Conservation (phyloP, 108 stramenopile genomes). For the Conticribra weissflogii region DNA sequence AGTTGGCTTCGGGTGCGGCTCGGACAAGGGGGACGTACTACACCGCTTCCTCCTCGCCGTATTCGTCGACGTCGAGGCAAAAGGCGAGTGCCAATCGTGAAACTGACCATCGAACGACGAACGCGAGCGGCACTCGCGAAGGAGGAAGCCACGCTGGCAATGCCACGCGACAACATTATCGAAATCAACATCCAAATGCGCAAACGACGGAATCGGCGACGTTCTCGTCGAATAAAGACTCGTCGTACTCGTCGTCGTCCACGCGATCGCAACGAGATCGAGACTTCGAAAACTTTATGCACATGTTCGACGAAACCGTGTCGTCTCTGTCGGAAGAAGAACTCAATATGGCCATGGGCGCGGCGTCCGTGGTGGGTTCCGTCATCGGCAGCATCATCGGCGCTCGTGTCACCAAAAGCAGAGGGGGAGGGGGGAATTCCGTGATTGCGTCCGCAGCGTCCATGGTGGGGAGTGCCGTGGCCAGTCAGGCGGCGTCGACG, state of each 20-base stretch:
- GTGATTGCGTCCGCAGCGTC: conserved; percentile 55
- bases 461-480: conserved; percentile 63
- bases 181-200: no score
- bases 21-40: no score
- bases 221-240: no score
- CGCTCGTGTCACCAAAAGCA: conserved; percentile 17
- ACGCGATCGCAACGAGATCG: no score
- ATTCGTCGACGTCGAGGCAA: no score
- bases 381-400: conserved; percentile 64
- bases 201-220: no score
- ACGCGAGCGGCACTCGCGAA: conserved; percentile 2
- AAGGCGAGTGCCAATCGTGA: no score
- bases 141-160: conserved; percentile 5
- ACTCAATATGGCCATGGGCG: conserved; percentile 61
- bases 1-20: conserved; percentile 44
- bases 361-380: conserved; percentile 59
- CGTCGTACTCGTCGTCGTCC: no score
- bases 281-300: conserved; percentile 61
- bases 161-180: background rate
- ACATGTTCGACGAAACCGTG: conserved; percentile 69
- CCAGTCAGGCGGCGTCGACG: conserved; percentile 55
- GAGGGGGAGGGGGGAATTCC: conserved; percentile 33
- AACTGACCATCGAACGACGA: conserved; percentile 3
- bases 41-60: no score
- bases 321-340: conserved; percentile 74